Base-by-base conservation (phyloP, 2,329 filamentous ascomycete species). In the Fusarium praegraminearum region DNA sequence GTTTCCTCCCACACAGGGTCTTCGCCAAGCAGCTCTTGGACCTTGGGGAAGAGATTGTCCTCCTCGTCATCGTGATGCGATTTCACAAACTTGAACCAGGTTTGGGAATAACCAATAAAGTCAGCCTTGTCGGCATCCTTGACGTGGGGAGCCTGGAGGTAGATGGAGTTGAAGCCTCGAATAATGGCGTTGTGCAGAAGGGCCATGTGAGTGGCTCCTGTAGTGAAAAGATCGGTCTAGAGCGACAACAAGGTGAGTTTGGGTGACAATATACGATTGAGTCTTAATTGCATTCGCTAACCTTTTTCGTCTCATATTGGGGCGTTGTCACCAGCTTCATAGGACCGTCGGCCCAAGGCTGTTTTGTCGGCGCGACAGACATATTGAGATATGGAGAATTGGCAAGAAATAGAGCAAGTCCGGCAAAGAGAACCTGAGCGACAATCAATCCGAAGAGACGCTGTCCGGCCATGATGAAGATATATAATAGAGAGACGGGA, bases 51-150 rank as follows among this genome's bases (percentile, higher is more conserved):
- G 49, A 89, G 79, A 5, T 80, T 82, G 3, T 77, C 80, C 71
- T 90, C 88, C 74, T 90, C 87, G 69, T 88, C 87, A 50, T 88
- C 84, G 71, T 89, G 87, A 74, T 90, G 87, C 35, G 85, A 84
- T 70, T 82, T 83, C 63, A 90, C 84, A 69, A 89, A 88, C 59
- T 85, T 83, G 78, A 84, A 82, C 86, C 87, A 89, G 1, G 87
- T 84, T 54, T 86, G 79, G 32, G 81, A 80, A 77, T 90, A 90
- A 20, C 82, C 83, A 55, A 89, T 77, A 69, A 91, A 90, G 75
- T 86, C 84, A 49, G 78, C 75, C 75, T 84, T 84, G 75, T 90
- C 86, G n/a, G 76, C 76, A 3, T 83, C 81, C 12, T 81, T 75
- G 43, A 90, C 77, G 70, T 85, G 80, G 13, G 83, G 82, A 1